Percentiles rank a stretch among this genome's conserved stretches.
phyloP scores from a whole-genome alignment of 305 asterid genomes.

The Fraxinus sp. region DNA sequence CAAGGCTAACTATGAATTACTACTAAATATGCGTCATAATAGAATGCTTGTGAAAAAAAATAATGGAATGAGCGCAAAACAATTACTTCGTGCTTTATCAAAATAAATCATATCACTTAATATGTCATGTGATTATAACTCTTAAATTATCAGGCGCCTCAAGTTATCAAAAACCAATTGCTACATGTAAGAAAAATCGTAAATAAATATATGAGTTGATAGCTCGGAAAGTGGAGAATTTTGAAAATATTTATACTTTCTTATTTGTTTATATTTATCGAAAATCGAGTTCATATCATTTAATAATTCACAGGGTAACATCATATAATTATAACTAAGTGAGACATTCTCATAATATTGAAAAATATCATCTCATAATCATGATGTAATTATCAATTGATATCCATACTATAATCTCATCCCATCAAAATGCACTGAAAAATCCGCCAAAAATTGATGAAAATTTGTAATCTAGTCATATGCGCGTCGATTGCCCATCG shows the following conservation, averaged over 20 bases:
- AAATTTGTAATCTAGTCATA: not conserved
- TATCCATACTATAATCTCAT: not conserved
- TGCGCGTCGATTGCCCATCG: not conserved
- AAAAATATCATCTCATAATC: not conserved
- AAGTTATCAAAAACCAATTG: not conserved
- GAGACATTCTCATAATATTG: not conserved
- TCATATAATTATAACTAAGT: not conserved
- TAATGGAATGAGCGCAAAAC: not conserved
- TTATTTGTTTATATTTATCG: not conserved
- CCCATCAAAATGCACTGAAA: not conserved
- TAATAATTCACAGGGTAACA: not conserved
- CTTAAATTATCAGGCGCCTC: not conserved
- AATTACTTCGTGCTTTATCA: not conserved
- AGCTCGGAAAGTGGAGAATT: not conserved
- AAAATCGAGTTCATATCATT: not conserved
- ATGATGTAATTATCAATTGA: too few relatives aligned
- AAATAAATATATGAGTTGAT: not conserved
- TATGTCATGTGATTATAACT: not conserved
- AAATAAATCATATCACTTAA: not conserved
- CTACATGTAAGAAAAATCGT: not conserved
- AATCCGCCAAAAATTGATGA: not conserved
- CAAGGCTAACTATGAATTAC: not conserved
- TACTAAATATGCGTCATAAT: not conserved
- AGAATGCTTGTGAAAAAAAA: not conserved
- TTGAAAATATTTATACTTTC: not conserved